Evolutionary conservation across 2,329 filamentous ascomycete genomes (phyloP).

Genomic region (Botrytis medusae): DNA sequence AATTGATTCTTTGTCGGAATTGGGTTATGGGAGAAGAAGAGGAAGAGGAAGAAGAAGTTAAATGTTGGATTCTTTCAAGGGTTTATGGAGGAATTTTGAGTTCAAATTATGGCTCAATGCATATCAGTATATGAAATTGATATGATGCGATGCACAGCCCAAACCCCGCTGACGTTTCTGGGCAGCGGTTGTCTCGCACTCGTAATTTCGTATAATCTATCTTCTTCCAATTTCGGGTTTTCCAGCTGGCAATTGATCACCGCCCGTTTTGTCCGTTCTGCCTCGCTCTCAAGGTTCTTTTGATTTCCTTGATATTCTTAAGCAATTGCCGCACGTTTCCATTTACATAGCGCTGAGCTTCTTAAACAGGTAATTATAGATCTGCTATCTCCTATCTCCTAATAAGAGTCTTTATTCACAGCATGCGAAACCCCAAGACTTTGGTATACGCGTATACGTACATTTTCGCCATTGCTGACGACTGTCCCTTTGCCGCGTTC

Average conservation of each 20-base stretch:
- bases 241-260: not conserved
- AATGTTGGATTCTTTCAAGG: not conserved
- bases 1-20: not conserved
- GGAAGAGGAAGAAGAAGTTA: not conserved
- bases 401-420: not conserved
- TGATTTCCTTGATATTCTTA: conserved; percentile 3
- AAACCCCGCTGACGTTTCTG: conserved; percentile 18
- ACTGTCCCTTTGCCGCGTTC: conserved; percentile 14
- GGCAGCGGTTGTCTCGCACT: not conserved
- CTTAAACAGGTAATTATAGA: not conserved
- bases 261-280: not conserved
- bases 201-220: not conserved
- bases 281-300: not conserved
- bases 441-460: conserved; percentile 5
- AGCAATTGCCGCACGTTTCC: not conserved
- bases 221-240: not conserved
- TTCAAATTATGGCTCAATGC: conserved; percentile 5
- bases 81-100: not conserved
- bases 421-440: not conserved
- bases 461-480: conserved; percentile 26
- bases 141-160: conserved; percentile 13
- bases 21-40: not conserved
- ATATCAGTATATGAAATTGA: not conserved
- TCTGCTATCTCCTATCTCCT: not conserved
- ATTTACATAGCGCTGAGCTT: not conserved